A percentile compares a stretch with the other conserved stretches of the same genome.
phyloP scores from a whole-genome alignment of 805 yeast genomes.

The Kuraishia molischiana region DNA sequence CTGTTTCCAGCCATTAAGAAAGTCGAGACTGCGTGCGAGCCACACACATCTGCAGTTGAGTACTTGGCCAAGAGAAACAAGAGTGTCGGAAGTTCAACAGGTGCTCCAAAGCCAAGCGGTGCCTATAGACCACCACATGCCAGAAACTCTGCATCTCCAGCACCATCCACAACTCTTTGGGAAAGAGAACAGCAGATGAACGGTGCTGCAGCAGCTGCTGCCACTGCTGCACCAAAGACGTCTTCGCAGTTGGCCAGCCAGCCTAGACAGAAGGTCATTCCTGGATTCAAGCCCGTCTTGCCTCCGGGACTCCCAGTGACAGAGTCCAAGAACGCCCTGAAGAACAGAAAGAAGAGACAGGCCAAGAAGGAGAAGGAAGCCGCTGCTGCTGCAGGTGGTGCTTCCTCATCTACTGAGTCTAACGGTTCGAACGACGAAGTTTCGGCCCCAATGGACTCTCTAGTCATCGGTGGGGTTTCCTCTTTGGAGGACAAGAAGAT shows the following conservation, averaged over 20 bases:
- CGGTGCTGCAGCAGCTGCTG: slow-evolving; percentile 11
- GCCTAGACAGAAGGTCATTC: slow-evolving; percentile 30
- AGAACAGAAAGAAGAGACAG: slow-evolving; percentile 70
- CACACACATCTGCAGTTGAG: slow-evolving; percentile 65
- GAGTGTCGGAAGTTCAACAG: slow-evolving; percentile 8
- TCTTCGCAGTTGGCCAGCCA: slow-evolving; percentile 15
- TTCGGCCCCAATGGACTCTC: slow-evolving; percentile 17
- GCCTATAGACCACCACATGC: slow-evolving; percentile 98
- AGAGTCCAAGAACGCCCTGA: slow-evolving; percentile 57
- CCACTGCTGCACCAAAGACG: slow-evolving; percentile 15
- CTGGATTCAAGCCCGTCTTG: slow-evolving; percentile 42
- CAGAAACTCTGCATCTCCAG: slow-evolving; percentile 32
- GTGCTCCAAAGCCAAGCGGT: slow-evolving; percentile 52
- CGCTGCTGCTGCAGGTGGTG: slow-evolving; percentile 2
- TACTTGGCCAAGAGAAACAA: slow-evolving; percentile 33
- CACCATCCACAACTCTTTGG: slow-evolving; percentile 40
- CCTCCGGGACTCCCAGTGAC: slow-evolving; percentile 21
- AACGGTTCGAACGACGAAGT: neutral
- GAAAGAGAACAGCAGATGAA: slow-evolving; percentile 40
- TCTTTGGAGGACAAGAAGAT: slow-evolving; percentile 88
- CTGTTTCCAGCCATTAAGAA: slow-evolving; percentile 45
- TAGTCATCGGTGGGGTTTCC: slow-evolving; percentile 50
- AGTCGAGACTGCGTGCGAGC: slow-evolving; percentile 47
- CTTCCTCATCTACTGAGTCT: slow-evolving; percentile 3
- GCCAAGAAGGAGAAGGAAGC: slow-evolving; percentile 32